phyloP scores from a whole-genome alignment of 2,329 filamentous ascomycete genomes.

The Paradendryphiella salina region DNA sequence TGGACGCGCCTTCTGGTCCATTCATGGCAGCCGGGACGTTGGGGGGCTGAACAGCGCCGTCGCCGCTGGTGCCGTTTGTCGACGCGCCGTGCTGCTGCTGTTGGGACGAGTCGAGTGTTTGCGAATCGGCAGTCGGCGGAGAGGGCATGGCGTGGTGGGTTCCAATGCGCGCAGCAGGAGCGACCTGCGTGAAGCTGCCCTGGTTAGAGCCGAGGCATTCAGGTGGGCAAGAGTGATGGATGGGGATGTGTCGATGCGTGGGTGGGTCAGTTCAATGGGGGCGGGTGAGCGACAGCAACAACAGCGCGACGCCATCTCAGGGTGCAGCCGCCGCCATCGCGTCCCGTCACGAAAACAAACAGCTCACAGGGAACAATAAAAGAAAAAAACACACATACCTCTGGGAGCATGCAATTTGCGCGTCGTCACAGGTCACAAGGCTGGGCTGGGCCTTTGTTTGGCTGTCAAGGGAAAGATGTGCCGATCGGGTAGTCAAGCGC shows the following conservation, averaged over 20 bases:
- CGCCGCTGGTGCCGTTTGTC: conserved; percentile 36
- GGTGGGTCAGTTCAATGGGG: conserved; percentile 28
- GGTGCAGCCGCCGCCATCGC: conserved; percentile 22
- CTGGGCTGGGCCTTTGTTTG: conserved; percentile 45
- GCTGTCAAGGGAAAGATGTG: conserved; percentile 41
- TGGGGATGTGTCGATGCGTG: conserved; percentile 19
- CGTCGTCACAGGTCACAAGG: conserved; percentile 45
- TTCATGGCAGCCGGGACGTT: conserved; percentile 31
- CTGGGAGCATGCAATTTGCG: conserved; percentile 45
- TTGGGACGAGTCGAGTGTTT: conserved; percentile 27
- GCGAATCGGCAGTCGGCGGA: conserved; percentile 34
- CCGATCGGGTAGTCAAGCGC: conserved; percentile 41
- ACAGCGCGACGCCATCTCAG: conserved; percentile 12
- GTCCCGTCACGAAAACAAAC: conserved; percentile 9
- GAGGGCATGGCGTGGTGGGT: conserved; percentile 43
- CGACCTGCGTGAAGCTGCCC: conserved; percentile 35
- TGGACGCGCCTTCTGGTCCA: conserved; percentile 32
- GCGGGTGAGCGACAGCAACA: conserved; percentile 26
- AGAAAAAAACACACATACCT: conserved; percentile 44
- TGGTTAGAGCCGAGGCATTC: conserved; percentile 38
- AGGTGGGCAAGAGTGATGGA: conserved; percentile 18
- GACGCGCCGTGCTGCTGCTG: conserved; percentile 39
- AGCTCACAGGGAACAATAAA: conserved; percentile 5
- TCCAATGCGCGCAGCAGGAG: conserved; percentile 34
- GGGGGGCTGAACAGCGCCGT: conserved; percentile 42